Evolutionary conservation across 495 filamentous ascomycete species (phyloP).

Genomic region (Penicillium tannophilum): DNA sequence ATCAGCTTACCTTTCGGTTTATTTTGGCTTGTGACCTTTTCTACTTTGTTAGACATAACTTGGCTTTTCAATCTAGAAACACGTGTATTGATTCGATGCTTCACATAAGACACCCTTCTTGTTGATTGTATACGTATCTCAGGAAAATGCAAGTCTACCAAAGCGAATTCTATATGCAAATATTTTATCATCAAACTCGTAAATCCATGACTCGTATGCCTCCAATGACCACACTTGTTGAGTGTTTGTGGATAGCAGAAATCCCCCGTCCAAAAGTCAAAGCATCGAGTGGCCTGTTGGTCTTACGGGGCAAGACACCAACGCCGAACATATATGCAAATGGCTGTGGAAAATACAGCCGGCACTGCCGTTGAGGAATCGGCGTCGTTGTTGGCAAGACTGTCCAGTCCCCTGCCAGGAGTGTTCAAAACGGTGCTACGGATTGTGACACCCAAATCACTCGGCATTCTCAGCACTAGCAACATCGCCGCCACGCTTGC

Average conservation of each 20-base stretch:
- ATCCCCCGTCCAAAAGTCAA: neutral
- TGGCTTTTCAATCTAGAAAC: neutral
- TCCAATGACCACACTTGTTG: neutral
- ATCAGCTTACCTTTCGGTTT: neutral
- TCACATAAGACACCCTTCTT: neutral
- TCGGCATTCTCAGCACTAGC: neutral
- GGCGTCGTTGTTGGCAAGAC: neutral
- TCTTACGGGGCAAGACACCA: neutral
- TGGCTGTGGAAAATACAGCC: neutral
- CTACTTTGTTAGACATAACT: neutral
- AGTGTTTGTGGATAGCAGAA: neutral
- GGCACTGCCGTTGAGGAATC: neutral
- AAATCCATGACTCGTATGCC: conserved; percentile 8
- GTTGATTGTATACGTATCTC: neutral
- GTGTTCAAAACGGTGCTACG: neutral
- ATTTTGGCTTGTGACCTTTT: neutral
- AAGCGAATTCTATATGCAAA: conserved; percentile 5
- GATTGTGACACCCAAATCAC: neutral
- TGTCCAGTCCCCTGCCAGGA: neutral
- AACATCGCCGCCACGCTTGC: conserved; percentile 54
- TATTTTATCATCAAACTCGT: conserved; percentile 5
- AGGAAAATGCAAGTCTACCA: neutral
- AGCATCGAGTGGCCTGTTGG: neutral
- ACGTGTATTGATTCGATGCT: neutral
- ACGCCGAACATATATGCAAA: neutral